A percentile compares a stretch with the other conserved stretches of the same genome.
These are phyloP conservation scores for Rhododendron ovatum DNA, from an alignment of 148 eudicot genomes.

Conservation along the genomic window DNA sequence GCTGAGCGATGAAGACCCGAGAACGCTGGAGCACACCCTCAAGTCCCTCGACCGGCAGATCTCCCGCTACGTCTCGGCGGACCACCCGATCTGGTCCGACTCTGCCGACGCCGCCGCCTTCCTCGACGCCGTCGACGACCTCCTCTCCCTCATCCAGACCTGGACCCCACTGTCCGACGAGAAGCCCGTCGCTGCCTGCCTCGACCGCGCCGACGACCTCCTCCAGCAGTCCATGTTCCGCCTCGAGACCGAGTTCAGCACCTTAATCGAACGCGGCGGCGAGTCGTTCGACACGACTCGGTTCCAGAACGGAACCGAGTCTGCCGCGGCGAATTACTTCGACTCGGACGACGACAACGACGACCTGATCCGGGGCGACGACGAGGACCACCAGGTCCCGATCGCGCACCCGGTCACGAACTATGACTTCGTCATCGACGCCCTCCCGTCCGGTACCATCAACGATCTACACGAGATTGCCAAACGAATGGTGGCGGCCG, in stretches of 20 bases:
- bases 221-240: conserved; percentile 65
- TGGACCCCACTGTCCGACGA: conserved; percentile 50
- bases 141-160: conserved; percentile 39
- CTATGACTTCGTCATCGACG: conserved; percentile 65
- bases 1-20: conserved; percentile 16
- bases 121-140: conserved; percentile 54
- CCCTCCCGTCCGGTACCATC: conserved; percentile 64
- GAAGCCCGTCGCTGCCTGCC: conserved; percentile 28
- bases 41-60: conserved; percentile 49
- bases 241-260: conserved; percentile 68
- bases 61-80: conserved; percentile 45
- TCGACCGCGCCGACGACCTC: conserved; percentile 69
- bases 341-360: conserved; percentile 22
- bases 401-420: conserved; percentile 69
- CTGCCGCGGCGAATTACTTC: conserved; percentile 7
- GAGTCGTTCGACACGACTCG: conserved; percentile 41
- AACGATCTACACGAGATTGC: conserved; percentile 69
- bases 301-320: conserved; percentile 10
- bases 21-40: conserved; percentile 36
- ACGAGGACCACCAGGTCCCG: conserved; percentile 46
- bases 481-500: conserved; percentile 69
- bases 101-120: conserved; percentile 52
- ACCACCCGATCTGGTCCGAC: conserved; percentile 63
- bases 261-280: conserved; percentile 44
- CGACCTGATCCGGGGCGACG: conserved; percentile 14